These are phyloP conservation scores for Pestalotiopsis sp. DNA, from an alignment of 2,329 filamentous ascomycete species.

Conservation along the genomic window DNA sequence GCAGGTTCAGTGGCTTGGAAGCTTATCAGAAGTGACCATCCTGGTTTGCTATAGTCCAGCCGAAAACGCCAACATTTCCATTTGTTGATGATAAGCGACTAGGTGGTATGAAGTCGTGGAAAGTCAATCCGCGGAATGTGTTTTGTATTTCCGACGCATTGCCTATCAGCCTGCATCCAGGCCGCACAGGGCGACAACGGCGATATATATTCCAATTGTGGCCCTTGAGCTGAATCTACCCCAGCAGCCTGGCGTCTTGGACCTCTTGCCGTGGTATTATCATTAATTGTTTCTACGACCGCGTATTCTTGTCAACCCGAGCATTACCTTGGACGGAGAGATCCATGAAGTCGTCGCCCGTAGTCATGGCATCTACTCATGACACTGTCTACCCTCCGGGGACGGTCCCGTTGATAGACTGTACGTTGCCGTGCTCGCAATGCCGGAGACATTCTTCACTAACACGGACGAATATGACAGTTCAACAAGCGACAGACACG, in stretches of 20 bases:
- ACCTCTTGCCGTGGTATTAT: neutral
- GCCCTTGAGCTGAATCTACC: neutral
- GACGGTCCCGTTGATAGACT: slow-evolving; percentile 13
- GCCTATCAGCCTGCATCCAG: neutral
- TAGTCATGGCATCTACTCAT: neutral
- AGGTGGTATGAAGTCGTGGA: neutral
- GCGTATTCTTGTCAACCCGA: too few species aligned
- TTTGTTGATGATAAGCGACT: neutral
- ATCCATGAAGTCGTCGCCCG: too few species aligned
- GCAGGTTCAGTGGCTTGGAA: neutral
- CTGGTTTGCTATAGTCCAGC: neutral
- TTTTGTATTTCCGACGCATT: neutral
- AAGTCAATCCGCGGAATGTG: neutral
- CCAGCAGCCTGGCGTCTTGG: neutral
- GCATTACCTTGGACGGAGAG: too few species aligned
- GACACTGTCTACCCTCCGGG: slow-evolving; percentile 19
- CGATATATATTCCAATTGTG: neutral
- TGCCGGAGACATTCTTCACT: neutral
- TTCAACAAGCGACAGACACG: slow-evolving; percentile 1
- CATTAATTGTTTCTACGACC: too few species aligned
- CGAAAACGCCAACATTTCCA: neutral
- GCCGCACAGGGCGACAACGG: neutral
- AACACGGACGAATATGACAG: neutral
- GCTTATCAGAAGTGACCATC: neutral
- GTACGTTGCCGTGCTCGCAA: neutral